phyloP scores from a whole-genome alignment of 164 flowering plant species.

The Santalum album region DNA sequence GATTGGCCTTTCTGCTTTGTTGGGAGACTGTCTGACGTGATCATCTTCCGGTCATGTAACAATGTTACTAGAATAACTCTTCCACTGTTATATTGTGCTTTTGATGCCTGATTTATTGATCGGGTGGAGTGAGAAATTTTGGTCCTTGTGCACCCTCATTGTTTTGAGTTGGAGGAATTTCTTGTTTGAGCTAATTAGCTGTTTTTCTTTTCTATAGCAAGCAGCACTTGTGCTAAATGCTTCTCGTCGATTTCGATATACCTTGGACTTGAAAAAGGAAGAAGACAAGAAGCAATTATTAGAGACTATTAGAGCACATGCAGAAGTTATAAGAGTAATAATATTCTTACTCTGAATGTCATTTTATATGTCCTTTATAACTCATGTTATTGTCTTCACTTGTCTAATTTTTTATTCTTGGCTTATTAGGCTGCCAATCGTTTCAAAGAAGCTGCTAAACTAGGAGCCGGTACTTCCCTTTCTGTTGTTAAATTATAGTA shows the following conservation, averaged over 20 bases:
- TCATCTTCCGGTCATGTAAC: no score
- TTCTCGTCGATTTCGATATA: constrained; percentile 91
- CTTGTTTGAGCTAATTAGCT: no score
- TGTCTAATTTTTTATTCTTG: constrained; percentile 2
- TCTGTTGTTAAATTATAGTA: background rate
- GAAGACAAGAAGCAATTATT: constrained; percentile 60
- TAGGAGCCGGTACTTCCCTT: constrained; percentile 34
- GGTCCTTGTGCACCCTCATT: no score
- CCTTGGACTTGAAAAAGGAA: constrained; percentile 86
- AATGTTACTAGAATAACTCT: no score
- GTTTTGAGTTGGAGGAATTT: no score
- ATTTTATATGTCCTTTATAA: background rate
- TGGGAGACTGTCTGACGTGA: no score
- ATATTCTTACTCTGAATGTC: background rate
- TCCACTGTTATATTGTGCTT: no score
- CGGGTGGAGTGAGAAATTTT: no score
- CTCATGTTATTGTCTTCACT: background rate
- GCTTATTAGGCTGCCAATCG: constrained; percentile 75
- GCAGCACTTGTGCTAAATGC: constrained; percentile 98
- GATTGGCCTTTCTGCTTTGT: no score
- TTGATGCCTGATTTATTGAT: no score
- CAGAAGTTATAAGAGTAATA: constrained; percentile 80
- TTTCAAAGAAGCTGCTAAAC: constrained; percentile 59
- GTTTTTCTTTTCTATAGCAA: constrained; percentile 41
- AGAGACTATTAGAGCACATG: constrained; percentile 81